A percentile compares a stretch with the other conserved stretches of the same genome.
phyloP scores from a whole-genome alignment of 2,329 filamentous ascomycete genomes.

The Penicillium sp. region DNA sequence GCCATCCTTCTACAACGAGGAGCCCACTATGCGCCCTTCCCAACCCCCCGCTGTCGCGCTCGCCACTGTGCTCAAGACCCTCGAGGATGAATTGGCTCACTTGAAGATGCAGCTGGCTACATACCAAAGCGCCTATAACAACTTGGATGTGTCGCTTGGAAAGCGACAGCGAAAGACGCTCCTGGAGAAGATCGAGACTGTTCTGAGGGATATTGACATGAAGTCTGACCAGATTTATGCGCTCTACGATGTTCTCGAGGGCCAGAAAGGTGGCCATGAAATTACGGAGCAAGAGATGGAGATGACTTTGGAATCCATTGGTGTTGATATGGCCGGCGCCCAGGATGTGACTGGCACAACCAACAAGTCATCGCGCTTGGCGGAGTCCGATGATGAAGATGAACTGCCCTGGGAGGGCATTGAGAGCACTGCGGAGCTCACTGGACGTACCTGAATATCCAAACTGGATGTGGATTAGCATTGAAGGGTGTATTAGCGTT shows the following conservation, averaged over 20 bases:
- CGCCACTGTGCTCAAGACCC: conserved; percentile 76
- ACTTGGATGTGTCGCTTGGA: conserved; percentile 65
- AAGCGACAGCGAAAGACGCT: conserved; percentile 64
- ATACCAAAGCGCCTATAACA: conserved; percentile 63
- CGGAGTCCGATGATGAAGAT: conserved; percentile 35
- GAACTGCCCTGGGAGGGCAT: conserved; percentile 47
- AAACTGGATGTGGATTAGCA: background rate
- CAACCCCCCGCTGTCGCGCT: conserved; percentile 72
- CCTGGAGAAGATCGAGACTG: conserved; percentile 59
- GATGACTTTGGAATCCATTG: conserved; percentile 57
- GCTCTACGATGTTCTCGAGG: conserved; percentile 80
- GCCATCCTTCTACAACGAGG: conserved; percentile 49
- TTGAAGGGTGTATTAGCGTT: conserved; percentile 3
- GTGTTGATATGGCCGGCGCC: conserved; percentile 30
- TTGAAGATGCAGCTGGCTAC: conserved; percentile 68
- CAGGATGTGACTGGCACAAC: conserved; percentile 31
- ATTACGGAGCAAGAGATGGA: conserved; percentile 66
- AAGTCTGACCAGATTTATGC: conserved; percentile 80
- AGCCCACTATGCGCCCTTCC: conserved; percentile 61
- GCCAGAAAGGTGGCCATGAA: conserved; percentile 67
- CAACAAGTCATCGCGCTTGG: conserved; percentile 26
- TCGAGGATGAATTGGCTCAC: conserved; percentile 78
- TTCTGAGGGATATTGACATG: conserved; percentile 65
- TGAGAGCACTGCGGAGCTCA: conserved; percentile 43
- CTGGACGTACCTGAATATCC: conserved; percentile 22